Percentiles rank a stretch among this genome's conserved stretches.
These are phyloP conservation scores for Crithidia sp. DNA, from an alignment of 208 protist genomes.

Conservation along the genomic window DNA sequence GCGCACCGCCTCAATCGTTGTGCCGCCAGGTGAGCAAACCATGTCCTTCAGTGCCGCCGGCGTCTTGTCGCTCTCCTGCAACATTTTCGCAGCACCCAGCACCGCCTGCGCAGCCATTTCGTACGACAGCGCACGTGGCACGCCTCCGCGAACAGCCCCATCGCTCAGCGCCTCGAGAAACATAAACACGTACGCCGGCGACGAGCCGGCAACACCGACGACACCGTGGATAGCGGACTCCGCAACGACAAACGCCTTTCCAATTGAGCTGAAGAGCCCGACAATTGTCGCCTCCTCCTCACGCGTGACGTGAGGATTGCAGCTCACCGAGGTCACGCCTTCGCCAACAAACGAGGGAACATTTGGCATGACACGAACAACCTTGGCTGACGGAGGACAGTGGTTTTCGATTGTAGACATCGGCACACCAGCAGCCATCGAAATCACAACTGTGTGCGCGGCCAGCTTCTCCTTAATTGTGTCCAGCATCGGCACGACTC, in stretches of 20 bases:
- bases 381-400: constrained; percentile 47
- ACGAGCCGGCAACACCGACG: constrained; percentile 94
- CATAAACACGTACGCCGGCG: constrained; percentile 96
- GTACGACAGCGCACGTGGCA: constrained; percentile 85
- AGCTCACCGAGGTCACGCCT: constrained; percentile 70
- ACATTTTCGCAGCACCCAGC: constrained; percentile 92
- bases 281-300: constrained; percentile 54
- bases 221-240: constrained; percentile 91
- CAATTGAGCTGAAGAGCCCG: constrained; percentile 76
- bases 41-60: constrained; percentile 91
- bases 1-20: constrained; percentile 95
- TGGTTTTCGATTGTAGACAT: constrained; percentile 73
- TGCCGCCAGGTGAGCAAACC: constrained; percentile 94
- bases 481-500: constrained; percentile 64
- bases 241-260: constrained; percentile 58
- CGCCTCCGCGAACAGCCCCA: constrained; percentile 91
- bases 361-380: constrained; percentile 97
- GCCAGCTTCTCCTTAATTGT: constrained; percentile 48
- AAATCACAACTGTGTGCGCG: constrained; percentile 84
- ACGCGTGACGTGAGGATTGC: constrained; percentile 41
- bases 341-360: constrained; percentile 82
- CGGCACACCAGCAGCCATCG: constrained; percentile 91
- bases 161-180: constrained; percentile 97
- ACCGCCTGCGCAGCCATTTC: constrained; percentile 94
- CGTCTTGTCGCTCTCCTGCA: constrained; percentile 73